Base-by-base conservation (phyloP, 2,329 filamentous ascomycete genomes). In the Xylariaceae sp. region DNA sequence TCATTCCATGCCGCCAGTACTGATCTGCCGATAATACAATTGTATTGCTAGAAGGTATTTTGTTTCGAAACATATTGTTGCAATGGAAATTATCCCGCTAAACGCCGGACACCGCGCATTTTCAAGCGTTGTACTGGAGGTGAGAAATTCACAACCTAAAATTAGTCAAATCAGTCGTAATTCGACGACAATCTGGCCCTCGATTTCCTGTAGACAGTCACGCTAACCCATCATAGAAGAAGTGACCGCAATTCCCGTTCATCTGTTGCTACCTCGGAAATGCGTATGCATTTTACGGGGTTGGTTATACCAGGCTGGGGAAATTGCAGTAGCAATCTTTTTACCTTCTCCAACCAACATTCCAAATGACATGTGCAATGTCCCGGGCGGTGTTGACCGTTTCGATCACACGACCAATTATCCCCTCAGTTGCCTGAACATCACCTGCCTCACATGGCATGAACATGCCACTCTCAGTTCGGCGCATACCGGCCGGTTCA, bases 401-500 rank as follows among this genome's bases (percentile, higher is more conserved):
- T 75, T 96, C 90, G 70, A 93, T 86, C 48, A 96, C 87, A 66
- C 88, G 86, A 58, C 90, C 89, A 68, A 96, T 83, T 52, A 96
- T 80, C 45, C 89, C 88, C 49, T 81, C 79, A 67, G 77, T 84
- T 58, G 80, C 77, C 45, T 73, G 80, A 70, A 73, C 78, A 62
- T 91, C 89, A 57, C 86, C 86, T 65, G 92, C 89, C 65, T 92
- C 89, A 65, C 88, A 89, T 7, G 91, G 90, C 89, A 96, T 93
- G 67, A 96, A 89, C 90, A 96, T 96, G 64, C 91, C 92, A 40
- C 91, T 95, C 48, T 86, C 80, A 19, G 91, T 96, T 64, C 92
- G 83, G 60, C 88, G 86, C 79, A 96, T 87, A 50, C 87, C 87
- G 18, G 74, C 77, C 43, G 80, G 76, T 56, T 84, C 80, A 19